Base-by-base conservation (phyloP, 306 rosid species). In the Trifolium fragiferum region DNA sequence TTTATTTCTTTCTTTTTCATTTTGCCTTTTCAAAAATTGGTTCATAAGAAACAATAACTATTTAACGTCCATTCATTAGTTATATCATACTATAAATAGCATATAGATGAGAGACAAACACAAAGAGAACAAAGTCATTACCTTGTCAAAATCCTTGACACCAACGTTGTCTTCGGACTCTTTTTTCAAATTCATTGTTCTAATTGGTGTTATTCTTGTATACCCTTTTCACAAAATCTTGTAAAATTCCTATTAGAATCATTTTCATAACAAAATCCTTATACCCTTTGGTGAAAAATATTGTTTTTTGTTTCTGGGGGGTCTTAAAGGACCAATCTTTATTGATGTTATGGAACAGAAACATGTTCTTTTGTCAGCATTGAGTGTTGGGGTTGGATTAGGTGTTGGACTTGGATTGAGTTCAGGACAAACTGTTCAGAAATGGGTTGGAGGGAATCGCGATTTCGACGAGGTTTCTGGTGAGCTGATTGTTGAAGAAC, bases 301-400 rank as follows among this genome's bases (percentile, higher is more conserved):
- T n/a, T n/a, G 20, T 10, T 55, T 20, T 67, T 19, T 47, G 21
- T 50, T 47, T 68, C 59, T 30, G 71, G 71, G 77, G 54, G 72
- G 55, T 73, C 33, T 15, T 67, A 74, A 69, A 78, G 73, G 79
- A 60, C 49, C 55, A 37, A 75, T 6, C 78, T 70, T 75, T 73
- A 7, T 37, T 43, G 58, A 7, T 21, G 60, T 79, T 47, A 94
- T 91, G 98, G 97, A 94, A 80, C 96, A 94, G 92, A 94, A 91
- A 81, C 93, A 88, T 79, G 89, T 91, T 86, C 63, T 94, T 73
- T 73, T 91, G 82, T 94, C 98, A 62, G 97, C 97, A 83, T 81
- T 94, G 92, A 84, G 98, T 66, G 98, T 90, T 51, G 98, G 98
- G 74, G 94, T 91, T 73, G 98, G 98, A 38, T 87, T 93, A 18